Base-by-base conservation (phyloP, 2,329 filamentous ascomycete species). In the Pseudocercospora crystallina region DNA sequence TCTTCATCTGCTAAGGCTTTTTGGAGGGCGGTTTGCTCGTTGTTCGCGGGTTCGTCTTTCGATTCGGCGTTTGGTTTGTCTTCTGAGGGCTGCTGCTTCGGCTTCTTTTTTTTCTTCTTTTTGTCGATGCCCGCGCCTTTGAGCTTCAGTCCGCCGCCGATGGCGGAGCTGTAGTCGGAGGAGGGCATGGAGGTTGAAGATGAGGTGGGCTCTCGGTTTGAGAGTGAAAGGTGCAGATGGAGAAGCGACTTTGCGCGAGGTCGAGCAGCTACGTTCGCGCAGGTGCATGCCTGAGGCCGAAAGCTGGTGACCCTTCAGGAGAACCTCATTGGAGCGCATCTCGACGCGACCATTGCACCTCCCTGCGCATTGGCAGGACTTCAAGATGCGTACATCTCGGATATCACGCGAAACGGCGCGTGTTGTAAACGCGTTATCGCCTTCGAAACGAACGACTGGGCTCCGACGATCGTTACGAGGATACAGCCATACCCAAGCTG, bases 111-210 rank as follows among this genome's bases (percentile, higher is more conserved):
- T 70, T 83, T 81, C 71, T 85, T 87, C 68, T 84, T 86, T 65
- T 86, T 83, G 58, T 82, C 75, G 64, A 68, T 63, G 40, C 81
- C 84, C 64, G 84, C 85, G 64, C 90, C 90, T 75, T 96, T 96
- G 53, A 96, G 80, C 68, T 89, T 92, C 31, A 96, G 81, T 54
- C 86, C 86, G 62, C 90, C 90, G 64, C 85, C 83, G 51, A 83
- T 79, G 54, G 80, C 79, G 49, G 82, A 74, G 41, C 79, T 71
- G 75, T 95, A 95, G 61, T 95, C 89, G 69, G 88, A 85, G 48
- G 82, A 79, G 17, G 85, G 81, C 87, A 90, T 90, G 30, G 20
- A 39, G 38, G 43, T 4, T 26, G 4, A 7, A 3, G 20, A 26
- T 26, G 20, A 7, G 7, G 20, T 5, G 41, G 7, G 20, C 20